Evolutionary conservation across 352 stramenopile species (phyloP), one percentile per base, ranked within the genome.

Genomic region (Phytophthora cactorum): DNA sequence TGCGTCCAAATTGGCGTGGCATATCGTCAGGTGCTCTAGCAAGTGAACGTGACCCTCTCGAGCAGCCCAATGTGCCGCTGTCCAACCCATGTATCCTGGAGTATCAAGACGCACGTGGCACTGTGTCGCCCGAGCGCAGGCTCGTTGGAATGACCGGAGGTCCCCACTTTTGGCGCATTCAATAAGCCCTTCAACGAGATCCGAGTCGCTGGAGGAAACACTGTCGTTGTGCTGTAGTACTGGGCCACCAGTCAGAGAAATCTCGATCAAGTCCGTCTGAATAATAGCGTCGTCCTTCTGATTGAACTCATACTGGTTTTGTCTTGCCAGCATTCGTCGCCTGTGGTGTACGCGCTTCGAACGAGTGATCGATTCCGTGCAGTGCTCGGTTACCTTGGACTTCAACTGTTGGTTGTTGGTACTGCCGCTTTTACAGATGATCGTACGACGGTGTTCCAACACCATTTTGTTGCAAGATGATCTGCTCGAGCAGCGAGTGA

Each of bases 31-130:
- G 53, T 89, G 86, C 60, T 91, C 81, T 9, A 94, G 74, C 22
- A 92, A 70, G 34, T 84, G 65, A 4, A 91, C 50, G 51, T 92
- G 84, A 5, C 86, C 86, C 11, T 91, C 72, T 12, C 82, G 79
- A 6, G 84, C 84, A 12, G 86, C 84, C 86, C 86, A 94, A 51
- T 94, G 86, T 4, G 84, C 86, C 2, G 86, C 75, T 14, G 82
- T 92, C 84, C 86, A 94, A 32, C 84, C 84, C 77, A 94, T 84
- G 36, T 88, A 89, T 4, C 86, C 84, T 0, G 77, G 75, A 9
- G 70, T 67, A 60, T 92, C 81, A 0, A 86, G 66, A 4, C 74
- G 75, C 39, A 91, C 58, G 47, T 84, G 76, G 25, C 74, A 76
- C 27, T 59, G 67, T 1, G 65, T 38, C 22, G 88, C 72, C n/a